A percentile compares a stretch with the other conserved stretches of the same genome.
These are phyloP conservation scores for Pleurotus cornucopiae DNA, from an alignment of 768 basidiomycete genomes.

Conservation along the genomic window DNA sequence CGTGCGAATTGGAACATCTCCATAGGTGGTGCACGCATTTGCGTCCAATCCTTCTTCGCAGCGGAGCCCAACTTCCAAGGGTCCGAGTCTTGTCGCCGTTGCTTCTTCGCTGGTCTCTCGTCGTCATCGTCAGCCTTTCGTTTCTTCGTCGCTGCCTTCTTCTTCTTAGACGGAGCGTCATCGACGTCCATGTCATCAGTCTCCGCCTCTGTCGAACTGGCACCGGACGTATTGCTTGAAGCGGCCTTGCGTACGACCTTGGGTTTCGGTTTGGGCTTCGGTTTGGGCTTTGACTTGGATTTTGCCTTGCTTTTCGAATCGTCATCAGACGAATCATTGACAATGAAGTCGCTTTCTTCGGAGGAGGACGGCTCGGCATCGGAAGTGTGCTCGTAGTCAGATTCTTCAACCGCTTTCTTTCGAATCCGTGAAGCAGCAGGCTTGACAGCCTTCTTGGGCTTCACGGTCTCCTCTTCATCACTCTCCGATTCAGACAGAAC, in stretches of 20 bases:
- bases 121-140: conserved; percentile 29
- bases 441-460: conserved; percentile 17
- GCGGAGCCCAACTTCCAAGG: conserved; percentile 72
- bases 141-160: conserved; percentile 35
- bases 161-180: conserved; percentile 30
- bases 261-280: conserved; percentile 16
- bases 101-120: conserved; percentile 47
- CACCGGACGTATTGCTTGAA: conserved; percentile 17
- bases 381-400: conserved; percentile 38
- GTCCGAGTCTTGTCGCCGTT: conserved; percentile 54
- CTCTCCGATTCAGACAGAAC: conserved; percentile 41
- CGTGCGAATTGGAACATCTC: conserved; percentile 93
- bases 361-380: conserved; percentile 30
- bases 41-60: conserved; percentile 70
- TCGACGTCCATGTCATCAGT: conserved; percentile 52
- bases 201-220: conserved; percentile 25
- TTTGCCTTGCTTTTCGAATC: conserved; percentile 27
- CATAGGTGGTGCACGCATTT: conserved; percentile 79
- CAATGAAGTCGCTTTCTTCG: conserved; percentile 20
- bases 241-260: conserved; percentile 9
- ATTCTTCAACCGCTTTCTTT: conserved; percentile 24
- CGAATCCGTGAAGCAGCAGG: conserved; percentile 13
- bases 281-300: conserved; percentile 22
- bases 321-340: conserved; percentile 27
- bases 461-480: conserved; percentile 22